phyloP scores from a whole-genome alignment of 192 early-diverging fungal species.

The Phlyctochytrium arcticum region DNA sequence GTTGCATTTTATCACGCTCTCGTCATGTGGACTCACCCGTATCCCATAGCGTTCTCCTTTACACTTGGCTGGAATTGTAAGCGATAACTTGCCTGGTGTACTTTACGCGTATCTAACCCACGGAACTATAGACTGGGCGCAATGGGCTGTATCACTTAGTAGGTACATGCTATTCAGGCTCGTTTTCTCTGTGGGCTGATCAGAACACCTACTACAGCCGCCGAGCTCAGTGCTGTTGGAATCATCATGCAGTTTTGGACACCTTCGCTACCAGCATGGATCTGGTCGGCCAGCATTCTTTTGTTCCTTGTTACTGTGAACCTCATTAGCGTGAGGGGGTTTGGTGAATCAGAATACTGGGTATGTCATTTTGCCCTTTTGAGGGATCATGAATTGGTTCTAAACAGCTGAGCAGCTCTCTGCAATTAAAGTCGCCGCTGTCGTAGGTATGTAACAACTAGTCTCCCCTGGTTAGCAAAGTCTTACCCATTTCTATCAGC shows the following conservation, averaged over 20 bases:
- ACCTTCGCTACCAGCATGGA: constrained; percentile 48
- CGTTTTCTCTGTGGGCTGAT: constrained; percentile 23
- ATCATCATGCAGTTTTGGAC: constrained; percentile 73
- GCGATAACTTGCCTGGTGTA: neutral
- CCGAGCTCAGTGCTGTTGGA: constrained; percentile 76
- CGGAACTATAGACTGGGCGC: constrained; percentile 46
- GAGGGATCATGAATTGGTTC: too few relatives aligned
- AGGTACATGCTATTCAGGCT: constrained; percentile 22
- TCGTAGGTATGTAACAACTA: constrained; percentile 20
- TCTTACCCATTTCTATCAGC: neutral
- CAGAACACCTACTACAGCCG: constrained; percentile 40
- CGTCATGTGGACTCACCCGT: too few relatives aligned
- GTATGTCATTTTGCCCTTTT: neutral
- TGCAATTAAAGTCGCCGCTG: constrained; percentile 46
- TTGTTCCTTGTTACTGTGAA: constrained; percentile 68
- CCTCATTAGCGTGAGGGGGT: constrained; percentile 67
- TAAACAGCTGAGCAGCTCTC: constrained; percentile 34
- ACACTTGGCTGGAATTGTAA: constrained; percentile 58
- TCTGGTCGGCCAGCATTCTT: constrained; percentile 53
- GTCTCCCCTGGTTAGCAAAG: neutral
- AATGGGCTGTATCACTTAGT: constrained; percentile 59
- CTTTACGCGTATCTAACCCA: neutral
- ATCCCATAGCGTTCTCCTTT: constrained; percentile 42
- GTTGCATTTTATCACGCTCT: too few relatives aligned
- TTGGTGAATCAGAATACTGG: constrained; percentile 87